Percentiles rank a stretch among this genome's conserved stretches.
Evolutionary conservation across 139 green algal genomes (phyloP).

Genomic region (Pseudopediastrum boryanum): DNA sequence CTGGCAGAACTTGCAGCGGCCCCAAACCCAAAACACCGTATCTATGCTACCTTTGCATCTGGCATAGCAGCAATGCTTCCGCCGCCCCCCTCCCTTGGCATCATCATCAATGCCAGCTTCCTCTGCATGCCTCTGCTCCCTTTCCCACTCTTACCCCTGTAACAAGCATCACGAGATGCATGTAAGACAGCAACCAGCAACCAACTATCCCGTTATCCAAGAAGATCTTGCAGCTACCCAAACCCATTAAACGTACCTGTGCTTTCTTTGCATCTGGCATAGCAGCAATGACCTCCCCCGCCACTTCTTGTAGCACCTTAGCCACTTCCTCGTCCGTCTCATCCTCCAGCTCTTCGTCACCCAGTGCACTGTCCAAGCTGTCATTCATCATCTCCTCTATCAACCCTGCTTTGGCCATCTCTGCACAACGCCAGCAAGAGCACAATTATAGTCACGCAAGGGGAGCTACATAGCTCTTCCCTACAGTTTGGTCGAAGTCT

Average conservation of each 20-base stretch:
- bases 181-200: neutral
- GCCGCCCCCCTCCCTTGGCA: conserved; percentile 54
- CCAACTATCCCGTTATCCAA: neutral
- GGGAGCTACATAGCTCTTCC: too few relatives aligned
- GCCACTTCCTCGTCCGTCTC: conserved; percentile 77
- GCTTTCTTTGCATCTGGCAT: conserved; percentile 37
- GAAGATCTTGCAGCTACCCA: neutral
- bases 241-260: neutral
- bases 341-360: conserved; percentile 69
- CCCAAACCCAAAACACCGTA: neutral
- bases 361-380: conserved; percentile 68
- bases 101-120: conserved; percentile 70
- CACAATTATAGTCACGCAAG: too few relatives aligned
- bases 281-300: conserved; percentile 34
- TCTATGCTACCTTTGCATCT: conserved; percentile 1
- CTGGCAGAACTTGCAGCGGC: neutral
- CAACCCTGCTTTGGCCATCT: conserved; percentile 90
- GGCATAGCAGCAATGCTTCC: conserved; percentile 44
- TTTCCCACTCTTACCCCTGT: neutral
- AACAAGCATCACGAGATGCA: too few relatives aligned
- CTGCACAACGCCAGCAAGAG: conserved; percentile 37
- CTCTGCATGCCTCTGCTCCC: conserved; percentile 43
- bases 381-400: conserved; percentile 93
- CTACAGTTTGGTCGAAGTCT: too few relatives aligned
- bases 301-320: conserved; percentile 65